These are phyloP conservation scores for Ceratocystis eucalypticola DNA, from an alignment of 2,329 filamentous ascomycete species.

Conservation along the genomic window DNA sequence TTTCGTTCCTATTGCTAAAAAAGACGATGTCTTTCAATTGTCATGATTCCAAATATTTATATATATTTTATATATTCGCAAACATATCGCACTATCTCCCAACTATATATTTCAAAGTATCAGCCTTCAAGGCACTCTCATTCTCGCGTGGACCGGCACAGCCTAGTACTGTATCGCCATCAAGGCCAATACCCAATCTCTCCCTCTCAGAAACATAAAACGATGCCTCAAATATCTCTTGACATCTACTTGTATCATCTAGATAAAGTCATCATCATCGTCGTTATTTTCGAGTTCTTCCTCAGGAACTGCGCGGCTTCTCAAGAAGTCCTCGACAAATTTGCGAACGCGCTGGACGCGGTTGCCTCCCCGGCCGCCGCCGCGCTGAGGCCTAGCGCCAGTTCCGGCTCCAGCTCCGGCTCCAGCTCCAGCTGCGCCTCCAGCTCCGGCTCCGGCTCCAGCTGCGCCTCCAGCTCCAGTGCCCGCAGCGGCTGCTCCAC, in stretches of 20 bases:
- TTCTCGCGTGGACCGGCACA: neutral
- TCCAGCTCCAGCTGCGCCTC: too few species aligned
- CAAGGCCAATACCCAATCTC: neutral
- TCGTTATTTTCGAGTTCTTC: slow-evolving; percentile 15
- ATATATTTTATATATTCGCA: neutral
- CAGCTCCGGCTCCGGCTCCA: too few species aligned
- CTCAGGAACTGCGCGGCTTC: slow-evolving; percentile 10
- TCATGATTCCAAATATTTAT: neutral
- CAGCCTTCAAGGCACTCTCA: neutral
- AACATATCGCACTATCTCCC: neutral
- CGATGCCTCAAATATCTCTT: too few species aligned
- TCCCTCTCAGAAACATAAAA: neutral
- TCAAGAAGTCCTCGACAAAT: slow-evolving; percentile 14
- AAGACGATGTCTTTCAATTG: neutral
- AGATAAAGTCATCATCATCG: slow-evolving; percentile 11
- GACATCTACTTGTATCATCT: neutral
- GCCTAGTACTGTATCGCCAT: neutral
- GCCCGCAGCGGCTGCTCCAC: too few species aligned
- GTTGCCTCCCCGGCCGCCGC: neutral
- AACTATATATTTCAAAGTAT: neutral
- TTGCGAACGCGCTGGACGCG: slow-evolving; percentile 15
- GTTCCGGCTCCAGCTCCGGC: too few species aligned
- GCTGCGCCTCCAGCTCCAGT: too few species aligned
- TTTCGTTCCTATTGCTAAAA: neutral
- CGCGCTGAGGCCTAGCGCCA: neutral